phyloP scores from a whole-genome alignment of 2,329 filamentous ascomycete species.

The Xylariaceae sp. region DNA sequence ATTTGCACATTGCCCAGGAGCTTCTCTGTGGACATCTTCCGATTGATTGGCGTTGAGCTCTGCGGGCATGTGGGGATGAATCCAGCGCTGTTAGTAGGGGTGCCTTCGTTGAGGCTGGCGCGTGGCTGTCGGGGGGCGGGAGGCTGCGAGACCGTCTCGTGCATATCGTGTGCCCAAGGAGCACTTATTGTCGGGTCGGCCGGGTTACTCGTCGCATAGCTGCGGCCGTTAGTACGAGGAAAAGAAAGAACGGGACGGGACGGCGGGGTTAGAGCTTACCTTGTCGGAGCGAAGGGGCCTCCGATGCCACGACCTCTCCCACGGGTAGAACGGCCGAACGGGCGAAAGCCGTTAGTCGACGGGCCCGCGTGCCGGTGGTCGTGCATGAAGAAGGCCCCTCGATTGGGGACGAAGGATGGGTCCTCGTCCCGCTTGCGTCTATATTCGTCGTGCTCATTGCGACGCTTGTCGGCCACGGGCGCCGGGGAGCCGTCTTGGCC shows the following conservation, averaged over 20 bases:
- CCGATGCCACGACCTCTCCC: constrained; percentile 56
- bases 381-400: constrained; percentile 95
- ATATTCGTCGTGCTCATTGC: constrained; percentile 87
- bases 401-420: constrained; percentile 88
- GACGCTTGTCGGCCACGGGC: constrained; percentile 62
- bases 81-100: constrained; percentile 49
- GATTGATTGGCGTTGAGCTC: constrained; percentile 61
- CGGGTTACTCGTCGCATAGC: constrained; percentile 39
- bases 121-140: constrained; percentile 36
- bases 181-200: constrained; percentile 62
- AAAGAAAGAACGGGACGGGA: constrained; percentile 3
- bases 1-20: constrained; percentile 81
- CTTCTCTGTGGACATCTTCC: constrained; percentile 76
- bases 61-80: constrained; percentile 52
- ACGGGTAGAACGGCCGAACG: constrained; percentile 60
- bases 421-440: constrained; percentile 81
- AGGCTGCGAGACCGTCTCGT: constrained; percentile 60
- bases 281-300: constrained; percentile 54
- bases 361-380: constrained; percentile 79
- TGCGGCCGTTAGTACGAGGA: constrained; percentile 19
- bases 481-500: constrained; percentile 43
- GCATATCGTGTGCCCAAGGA: constrained; percentile 92
- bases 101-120: constrained; percentile 41
- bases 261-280: constrained; percentile 45
- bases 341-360: constrained; percentile 70